These are phyloP conservation scores for Brassica hybrid DNA, from an alignment of 441 rosid genomes.

Conservation along the genomic window DNA sequence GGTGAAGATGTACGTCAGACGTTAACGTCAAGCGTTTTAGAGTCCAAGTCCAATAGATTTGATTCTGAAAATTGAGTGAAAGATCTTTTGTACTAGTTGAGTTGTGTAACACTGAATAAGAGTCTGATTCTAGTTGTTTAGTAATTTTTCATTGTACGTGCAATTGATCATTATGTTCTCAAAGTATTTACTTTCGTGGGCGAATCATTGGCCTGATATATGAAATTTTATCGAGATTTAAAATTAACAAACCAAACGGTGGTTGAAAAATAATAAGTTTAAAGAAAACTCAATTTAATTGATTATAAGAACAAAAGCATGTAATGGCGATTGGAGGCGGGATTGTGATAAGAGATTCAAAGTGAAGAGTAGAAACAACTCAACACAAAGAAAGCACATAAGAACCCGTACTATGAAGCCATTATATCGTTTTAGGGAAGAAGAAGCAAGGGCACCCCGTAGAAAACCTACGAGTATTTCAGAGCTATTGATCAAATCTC, in stretches of 20 bases:
- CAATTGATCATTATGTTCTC: background rate
- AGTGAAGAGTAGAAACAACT: slow-evolving; percentile 30
- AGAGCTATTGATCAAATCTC: slow-evolving; percentile 61
- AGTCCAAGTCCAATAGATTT: background rate
- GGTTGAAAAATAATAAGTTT: no score
- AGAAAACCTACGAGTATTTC: slow-evolving; percentile 68
- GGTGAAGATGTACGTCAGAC: background rate
- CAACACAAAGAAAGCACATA: slow-evolving; percentile 34
- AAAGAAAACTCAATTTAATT: no score
- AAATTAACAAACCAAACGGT: no score
- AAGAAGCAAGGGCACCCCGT: slow-evolving; percentile 54
- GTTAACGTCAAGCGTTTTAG: background rate
- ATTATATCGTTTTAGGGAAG: slow-evolving; percentile 43
- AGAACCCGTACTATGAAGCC: slow-evolving; percentile 79
- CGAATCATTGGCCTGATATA: no score
- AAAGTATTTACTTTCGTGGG: background rate
- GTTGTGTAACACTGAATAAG: slow-evolving; percentile 19
- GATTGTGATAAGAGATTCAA: slow-evolving; percentile 43
- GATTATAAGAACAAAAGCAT: no score
- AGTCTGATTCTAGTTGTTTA: background rate
- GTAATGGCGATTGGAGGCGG: slow-evolving; percentile 83
- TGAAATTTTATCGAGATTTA: background rate
- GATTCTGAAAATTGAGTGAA: background rate
- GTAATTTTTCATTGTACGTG: background rate
- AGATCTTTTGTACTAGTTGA: background rate